phyloP scores from a whole-genome alignment of 352 stramenopile genomes.

The Phytopythium chamaehyphon region DNA sequence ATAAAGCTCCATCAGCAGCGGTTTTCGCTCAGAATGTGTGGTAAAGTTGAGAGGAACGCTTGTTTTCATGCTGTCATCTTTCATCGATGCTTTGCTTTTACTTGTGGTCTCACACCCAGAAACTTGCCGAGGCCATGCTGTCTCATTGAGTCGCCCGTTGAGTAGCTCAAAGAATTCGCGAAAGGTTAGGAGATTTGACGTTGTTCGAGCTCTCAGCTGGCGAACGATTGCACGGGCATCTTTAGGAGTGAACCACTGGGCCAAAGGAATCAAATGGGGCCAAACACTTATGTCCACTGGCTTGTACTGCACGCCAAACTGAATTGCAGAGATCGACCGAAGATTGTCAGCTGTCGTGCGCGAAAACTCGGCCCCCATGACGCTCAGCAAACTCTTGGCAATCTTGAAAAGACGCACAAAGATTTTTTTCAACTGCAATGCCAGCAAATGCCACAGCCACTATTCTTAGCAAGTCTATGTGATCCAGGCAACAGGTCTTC shows the following conservation, averaged over 20 bases:
- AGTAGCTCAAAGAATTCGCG: slow-evolving; percentile 52
- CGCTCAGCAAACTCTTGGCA: background rate
- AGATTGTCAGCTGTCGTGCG: slow-evolving; percentile 3
- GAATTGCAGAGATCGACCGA: slow-evolving; percentile 14
- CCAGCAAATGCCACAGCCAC: background rate
- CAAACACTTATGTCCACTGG: slow-evolving; percentile 48
- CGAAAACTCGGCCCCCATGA: slow-evolving; percentile 44
- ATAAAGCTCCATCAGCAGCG: slow-evolving; percentile 38
- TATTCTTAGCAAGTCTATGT: slow-evolving; percentile 1
- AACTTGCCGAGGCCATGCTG: background rate
- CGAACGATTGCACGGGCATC: slow-evolving; percentile 34
- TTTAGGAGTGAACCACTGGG: slow-evolving; percentile 59
- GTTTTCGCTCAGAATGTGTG: background rate
- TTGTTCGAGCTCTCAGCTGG: slow-evolving; percentile 23
- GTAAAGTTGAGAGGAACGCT: background rate
- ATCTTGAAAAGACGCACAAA: slow-evolving; percentile 13
- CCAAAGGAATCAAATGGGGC: slow-evolving; percentile 52
- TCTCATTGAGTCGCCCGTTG: slow-evolving; percentile 7
- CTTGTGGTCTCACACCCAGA: background rate
- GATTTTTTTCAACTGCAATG: background rate
- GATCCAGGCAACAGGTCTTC: no score
- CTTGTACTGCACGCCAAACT: slow-evolving; percentile 48
- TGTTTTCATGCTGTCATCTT: background rate
- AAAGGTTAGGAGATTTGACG: slow-evolving; percentile 29
- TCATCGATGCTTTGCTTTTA: background rate